A percentile compares a stretch with the other conserved stretches of the same genome.
phyloP scores from a whole-genome alignment of 2,329 filamentous ascomycete species.

The Phoma sp. region DNA sequence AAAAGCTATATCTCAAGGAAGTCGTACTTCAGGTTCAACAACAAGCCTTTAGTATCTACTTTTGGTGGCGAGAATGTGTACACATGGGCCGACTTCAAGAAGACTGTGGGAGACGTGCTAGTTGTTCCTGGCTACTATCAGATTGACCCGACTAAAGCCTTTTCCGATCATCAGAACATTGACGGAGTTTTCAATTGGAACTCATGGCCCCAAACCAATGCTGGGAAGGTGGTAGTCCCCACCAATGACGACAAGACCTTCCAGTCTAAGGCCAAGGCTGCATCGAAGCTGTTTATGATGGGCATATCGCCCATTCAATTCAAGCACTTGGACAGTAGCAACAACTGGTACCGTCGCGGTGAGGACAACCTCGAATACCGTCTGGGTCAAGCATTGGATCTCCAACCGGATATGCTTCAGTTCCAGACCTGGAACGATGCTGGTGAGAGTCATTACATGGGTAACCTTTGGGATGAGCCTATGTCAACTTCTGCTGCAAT shows the following conservation, averaged over 20 bases:
- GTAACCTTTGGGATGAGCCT: constrained; percentile 46
- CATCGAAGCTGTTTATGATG: constrained; percentile 48
- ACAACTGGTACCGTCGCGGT: constrained; percentile 49
- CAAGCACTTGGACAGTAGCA: constrained; percentile 41
- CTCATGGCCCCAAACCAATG: constrained; percentile 34
- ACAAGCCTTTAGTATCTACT: constrained; percentile 40
- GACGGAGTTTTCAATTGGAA: constrained; percentile 50
- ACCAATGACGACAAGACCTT: background rate
- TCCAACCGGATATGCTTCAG: constrained; percentile 49
- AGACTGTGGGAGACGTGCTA: constrained; percentile 33
- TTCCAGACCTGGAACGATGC: constrained; percentile 53
- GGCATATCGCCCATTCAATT: constrained; percentile 42
- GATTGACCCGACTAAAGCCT: constrained; percentile 26
- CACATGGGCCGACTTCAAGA: constrained; percentile 18
- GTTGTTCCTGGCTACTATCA: constrained; percentile 26
- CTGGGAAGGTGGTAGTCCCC: background rate
- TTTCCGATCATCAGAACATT: constrained; percentile 29
- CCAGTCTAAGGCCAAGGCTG: background rate
- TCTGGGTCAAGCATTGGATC: constrained; percentile 33
- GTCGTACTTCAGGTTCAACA: constrained; percentile 39
- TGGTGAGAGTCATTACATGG: constrained; percentile 51
- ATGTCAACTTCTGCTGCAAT: constrained; percentile 30
- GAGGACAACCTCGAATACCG: constrained; percentile 46
- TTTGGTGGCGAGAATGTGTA: constrained; percentile 37
- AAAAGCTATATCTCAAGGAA: constrained; percentile 24